Evolutionary conservation across 192 early-diverging fungal species (phyloP), one percentile per base, ranked within the genome.

Genomic region (Entomortierella parvispora): DNA sequence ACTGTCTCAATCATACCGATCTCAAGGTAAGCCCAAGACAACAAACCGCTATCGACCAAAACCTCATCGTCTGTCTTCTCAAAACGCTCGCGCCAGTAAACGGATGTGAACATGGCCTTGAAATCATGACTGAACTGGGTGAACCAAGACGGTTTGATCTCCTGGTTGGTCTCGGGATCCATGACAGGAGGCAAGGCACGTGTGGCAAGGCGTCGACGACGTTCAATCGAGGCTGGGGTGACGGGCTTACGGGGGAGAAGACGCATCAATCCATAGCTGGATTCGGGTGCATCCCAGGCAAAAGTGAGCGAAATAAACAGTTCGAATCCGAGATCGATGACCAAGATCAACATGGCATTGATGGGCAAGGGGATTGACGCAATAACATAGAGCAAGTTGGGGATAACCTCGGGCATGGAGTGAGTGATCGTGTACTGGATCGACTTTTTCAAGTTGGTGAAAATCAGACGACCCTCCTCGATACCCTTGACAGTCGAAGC

Each of bases 311-410:
- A 93, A 23, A 88, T 81, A 57, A 94, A 86, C 59, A 99, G 68
- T 83, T 99, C 97, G 81, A 96, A 99, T 22, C 97, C 97, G 42
- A 99, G 88, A 86, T 99, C 97, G 37, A 94, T 92, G 22, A 93
- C 88, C 58, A 99, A 80, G 66, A 99, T 96, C 68, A 93, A 86
- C 68, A 99, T 92, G 46, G 94, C 85, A 23, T 82, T 80, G 51
- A 99, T 75, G 49, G 94, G 91, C 44, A 92, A 62, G 11, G 97
- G 96, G 49, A 99, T 75, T 18, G 96, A 95, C 5, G 93, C 92
- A 40, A 94, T 81, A 64, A 95, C 91, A 76, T 91, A 95, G 44
- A 96, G 83, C 58, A 99, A 84, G 79, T 94, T 91, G 31, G 93
- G 91, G 31, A 95, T 71, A 29, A 99, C 91, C 82, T 97, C 91